Evolutionary conservation across 2,329 filamentous ascomycete species (phyloP).

Genomic region (Xylaria sp.): DNA sequence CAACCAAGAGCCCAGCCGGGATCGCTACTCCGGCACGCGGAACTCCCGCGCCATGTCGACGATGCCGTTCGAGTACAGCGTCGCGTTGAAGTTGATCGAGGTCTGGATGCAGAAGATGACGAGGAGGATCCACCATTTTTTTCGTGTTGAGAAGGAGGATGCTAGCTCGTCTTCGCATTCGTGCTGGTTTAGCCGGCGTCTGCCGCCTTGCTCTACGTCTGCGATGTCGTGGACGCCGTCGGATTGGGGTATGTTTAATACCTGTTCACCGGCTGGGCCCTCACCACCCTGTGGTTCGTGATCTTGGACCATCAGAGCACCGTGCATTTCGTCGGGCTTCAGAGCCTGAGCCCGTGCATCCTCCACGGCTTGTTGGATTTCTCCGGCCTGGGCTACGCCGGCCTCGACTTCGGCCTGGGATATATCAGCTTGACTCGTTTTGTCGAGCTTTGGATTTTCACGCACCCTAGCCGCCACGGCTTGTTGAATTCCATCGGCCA

Average conservation of each 20-base stretch:
- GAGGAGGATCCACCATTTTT: slow-evolving; percentile 79
- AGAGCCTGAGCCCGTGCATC: too few relatives aligned
- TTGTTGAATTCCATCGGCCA: too few relatives aligned
- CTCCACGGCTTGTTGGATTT: too few relatives aligned
- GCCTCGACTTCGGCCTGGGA: too few relatives aligned
- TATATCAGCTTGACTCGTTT: too few relatives aligned
- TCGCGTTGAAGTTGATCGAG: slow-evolving; percentile 84
- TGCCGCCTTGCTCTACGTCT: slow-evolving; percentile 38
- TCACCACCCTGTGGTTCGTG: too few relatives aligned
- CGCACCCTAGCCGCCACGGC: too few relatives aligned
- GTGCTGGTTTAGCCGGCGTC: slow-evolving; percentile 48
- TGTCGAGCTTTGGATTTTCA: too few relatives aligned
- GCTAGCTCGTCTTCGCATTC: slow-evolving; percentile 76
- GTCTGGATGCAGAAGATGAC: slow-evolving; percentile 79
- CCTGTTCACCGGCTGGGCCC: neutral
- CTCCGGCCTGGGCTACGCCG: too few relatives aligned
- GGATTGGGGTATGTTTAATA: slow-evolving; percentile 16
- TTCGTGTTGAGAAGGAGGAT: slow-evolving; percentile 67
- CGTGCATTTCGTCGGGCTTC: too few relatives aligned
- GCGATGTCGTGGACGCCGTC: slow-evolving; percentile 37
- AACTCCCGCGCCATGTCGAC: slow-evolving; percentile 75
- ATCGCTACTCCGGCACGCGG: slow-evolving; percentile 73
- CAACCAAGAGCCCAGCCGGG: slow-evolving; percentile 78
- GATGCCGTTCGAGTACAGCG: slow-evolving; percentile 77
- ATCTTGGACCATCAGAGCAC: too few relatives aligned